Evolutionary conservation across 2,329 filamentous ascomycete species (phyloP).

Genomic region (Ophiostoma perfectum): DNA sequence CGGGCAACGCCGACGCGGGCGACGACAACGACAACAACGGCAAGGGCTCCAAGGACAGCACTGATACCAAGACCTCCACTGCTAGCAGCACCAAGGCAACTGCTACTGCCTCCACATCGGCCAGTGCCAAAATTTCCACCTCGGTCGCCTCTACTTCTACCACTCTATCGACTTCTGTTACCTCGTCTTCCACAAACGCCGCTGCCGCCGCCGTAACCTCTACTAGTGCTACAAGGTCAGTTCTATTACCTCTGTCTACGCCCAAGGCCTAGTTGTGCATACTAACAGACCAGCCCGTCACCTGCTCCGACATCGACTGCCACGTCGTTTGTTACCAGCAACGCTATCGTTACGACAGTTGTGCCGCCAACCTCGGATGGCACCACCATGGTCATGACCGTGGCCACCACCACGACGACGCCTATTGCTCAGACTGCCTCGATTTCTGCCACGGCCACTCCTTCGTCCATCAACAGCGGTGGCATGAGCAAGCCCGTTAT

Average conservation of each 20-base stretch:
- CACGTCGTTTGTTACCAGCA: conserved; percentile 21
- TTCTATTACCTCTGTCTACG: background rate
- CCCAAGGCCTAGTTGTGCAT: background rate
- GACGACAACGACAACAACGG: background rate
- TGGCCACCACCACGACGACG: conserved; percentile 13
- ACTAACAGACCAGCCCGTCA: background rate
- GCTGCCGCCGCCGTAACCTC: background rate
- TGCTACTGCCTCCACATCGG: background rate
- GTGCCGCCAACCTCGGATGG: conserved; percentile 2
- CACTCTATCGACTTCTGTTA: background rate
- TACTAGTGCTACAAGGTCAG: conserved; percentile 7
- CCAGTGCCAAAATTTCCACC: background rate
- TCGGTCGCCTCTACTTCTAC: background rate
- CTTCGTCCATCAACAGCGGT: background rate
- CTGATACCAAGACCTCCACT: background rate
- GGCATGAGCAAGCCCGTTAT: conserved; percentile 23
- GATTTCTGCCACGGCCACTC: conserved; percentile 7
- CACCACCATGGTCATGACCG: conserved; percentile 10
- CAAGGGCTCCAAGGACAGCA: background rate
- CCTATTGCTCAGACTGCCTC: conserved; percentile 1
- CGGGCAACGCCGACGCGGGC: conserved; percentile 11
- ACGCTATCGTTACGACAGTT: conserved; percentile 17
- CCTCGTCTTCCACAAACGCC: background rate
- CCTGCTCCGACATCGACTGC: conserved; percentile 20
- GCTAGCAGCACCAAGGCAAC: background rate